Conservation (phyloP, 2,329 filamentous ascomycete genomes). For the Madurella fahalii region DNA sequence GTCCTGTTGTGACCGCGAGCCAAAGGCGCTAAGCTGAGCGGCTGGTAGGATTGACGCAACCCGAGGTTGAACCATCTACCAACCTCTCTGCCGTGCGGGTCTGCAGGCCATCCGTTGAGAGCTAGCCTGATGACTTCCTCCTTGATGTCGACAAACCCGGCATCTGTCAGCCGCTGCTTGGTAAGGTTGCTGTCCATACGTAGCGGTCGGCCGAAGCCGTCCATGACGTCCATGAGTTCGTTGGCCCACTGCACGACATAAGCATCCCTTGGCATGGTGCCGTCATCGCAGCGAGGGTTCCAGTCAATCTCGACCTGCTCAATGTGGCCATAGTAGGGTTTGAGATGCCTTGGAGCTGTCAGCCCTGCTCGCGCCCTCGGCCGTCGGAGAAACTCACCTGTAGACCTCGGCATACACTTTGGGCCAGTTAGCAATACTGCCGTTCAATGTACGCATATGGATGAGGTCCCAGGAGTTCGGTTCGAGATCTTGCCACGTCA, state of each 20-base stretch:
- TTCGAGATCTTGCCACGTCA: slow-evolving; percentile 57
- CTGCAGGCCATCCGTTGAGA: slow-evolving; percentile 67
- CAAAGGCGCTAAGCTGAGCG: slow-evolving; percentile 69
- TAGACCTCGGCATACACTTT: slow-evolving; percentile 68
- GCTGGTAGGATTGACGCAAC: slow-evolving; percentile 68
- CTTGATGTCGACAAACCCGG: slow-evolving; percentile 77
- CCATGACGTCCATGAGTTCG: slow-evolving; percentile 64
- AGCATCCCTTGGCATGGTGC: slow-evolving; percentile 54
- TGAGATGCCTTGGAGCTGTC: slow-evolving; percentile 59
- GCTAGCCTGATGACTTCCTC: slow-evolving; percentile 67
- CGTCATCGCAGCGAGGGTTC: slow-evolving; percentile 66
- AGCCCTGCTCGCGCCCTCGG: slow-evolving; percentile 11
- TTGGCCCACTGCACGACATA: slow-evolving; percentile 65
- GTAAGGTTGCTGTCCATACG: slow-evolving; percentile 52
- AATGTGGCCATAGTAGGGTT: slow-evolving; percentile 68
- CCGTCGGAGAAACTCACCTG: slow-evolving; percentile 43
- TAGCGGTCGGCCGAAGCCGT: slow-evolving; percentile 60
- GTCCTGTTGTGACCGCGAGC: slow-evolving; percentile 60
- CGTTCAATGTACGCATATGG: slow-evolving; percentile 73
- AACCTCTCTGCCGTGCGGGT: slow-evolving; percentile 61
- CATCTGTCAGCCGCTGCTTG: slow-evolving; percentile 56
- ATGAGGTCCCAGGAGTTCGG: slow-evolving; percentile 70
- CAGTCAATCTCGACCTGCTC: slow-evolving; percentile 92
- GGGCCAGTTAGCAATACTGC: slow-evolving; percentile 73
- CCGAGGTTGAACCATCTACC: slow-evolving; percentile 82